Conservation (phyloP, 176 grass and related monocot genomes). For the Phoenix roebelenii region DNA sequence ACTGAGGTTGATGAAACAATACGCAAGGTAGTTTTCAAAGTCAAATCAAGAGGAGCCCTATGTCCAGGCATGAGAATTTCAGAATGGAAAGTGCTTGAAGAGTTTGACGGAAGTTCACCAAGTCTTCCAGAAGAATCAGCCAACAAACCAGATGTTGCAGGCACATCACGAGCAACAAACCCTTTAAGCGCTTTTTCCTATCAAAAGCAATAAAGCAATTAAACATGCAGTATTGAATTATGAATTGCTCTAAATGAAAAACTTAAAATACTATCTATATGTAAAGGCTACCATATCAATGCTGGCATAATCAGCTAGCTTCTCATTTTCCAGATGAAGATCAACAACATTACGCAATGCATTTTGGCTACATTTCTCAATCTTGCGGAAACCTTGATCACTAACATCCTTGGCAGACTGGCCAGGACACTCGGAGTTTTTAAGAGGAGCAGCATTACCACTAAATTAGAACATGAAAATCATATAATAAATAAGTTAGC, state of each 20-base stretch:
- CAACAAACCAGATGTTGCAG: conserved; percentile 15
- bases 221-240: not conserved
- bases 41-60: conserved; percentile 75
- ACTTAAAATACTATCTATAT: not conserved
- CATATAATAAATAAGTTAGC: not conserved
- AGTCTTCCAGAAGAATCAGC: conserved; percentile 16
- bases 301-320: conserved; percentile 34
- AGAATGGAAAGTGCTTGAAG: conserved; percentile 31
- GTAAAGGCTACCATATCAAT: conserved; percentile 69
- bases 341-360: conserved; percentile 70
- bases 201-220: conserved; percentile 6
- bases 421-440: conserved; percentile 22
- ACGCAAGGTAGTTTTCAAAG: conserved; percentile 61
- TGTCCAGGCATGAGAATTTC: conserved; percentile 64
- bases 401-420: conserved; percentile 12
- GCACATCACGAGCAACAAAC: conserved; percentile 49
- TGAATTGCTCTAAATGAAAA: not conserved
- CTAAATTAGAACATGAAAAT: conserved; percentile 9
- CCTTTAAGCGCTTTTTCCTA: conserved; percentile 92
- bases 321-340: conserved; percentile 69
- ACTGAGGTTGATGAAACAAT: conserved; percentile 83
- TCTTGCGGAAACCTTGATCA: conserved; percentile 41
- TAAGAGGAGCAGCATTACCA: not conserved
- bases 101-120: conserved; percentile 26
- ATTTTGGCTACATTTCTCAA: conserved; percentile 60